phyloP scores from a whole-genome alignment of 768 basidiomycete species.

The Pleurotus eryngii region DNA sequence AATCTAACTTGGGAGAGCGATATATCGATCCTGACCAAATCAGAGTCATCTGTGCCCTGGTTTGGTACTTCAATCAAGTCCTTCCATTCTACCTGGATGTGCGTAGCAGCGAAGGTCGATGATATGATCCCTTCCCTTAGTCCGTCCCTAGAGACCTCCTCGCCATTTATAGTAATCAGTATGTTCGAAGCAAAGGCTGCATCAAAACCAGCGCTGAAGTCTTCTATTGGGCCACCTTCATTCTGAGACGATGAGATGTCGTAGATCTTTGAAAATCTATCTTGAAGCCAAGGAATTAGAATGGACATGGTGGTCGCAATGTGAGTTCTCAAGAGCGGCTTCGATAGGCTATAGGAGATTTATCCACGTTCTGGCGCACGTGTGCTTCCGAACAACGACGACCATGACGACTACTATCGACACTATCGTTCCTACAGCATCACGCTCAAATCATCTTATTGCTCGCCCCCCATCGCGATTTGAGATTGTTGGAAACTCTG shows the following conservation, averaged over 20 bases:
- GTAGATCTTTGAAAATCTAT: background rate
- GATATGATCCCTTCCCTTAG: slow-evolving; percentile 23
- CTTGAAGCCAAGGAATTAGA: background rate
- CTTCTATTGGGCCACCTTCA: background rate
- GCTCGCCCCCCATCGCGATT: background rate
- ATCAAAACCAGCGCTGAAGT: slow-evolving; percentile 20
- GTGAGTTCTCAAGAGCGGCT: no score
- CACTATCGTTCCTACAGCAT: no score
- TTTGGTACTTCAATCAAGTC: slow-evolving; percentile 28
- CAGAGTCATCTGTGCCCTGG: slow-evolving; percentile 6
- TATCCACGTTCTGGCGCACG: no score
- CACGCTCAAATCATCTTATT: background rate
- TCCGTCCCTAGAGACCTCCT: slow-evolving; percentile 16
- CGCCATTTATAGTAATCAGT: slow-evolving; percentile 32
- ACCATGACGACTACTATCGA: no score
- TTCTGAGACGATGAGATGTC: background rate
- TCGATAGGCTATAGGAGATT: no score
- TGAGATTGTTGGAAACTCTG: background rate
- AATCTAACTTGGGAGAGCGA: no score
- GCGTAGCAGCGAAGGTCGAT: slow-evolving; percentile 16
- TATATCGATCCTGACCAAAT: no score
- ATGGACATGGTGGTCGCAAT: background rate
- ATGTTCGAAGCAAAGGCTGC: slow-evolving; percentile 27
- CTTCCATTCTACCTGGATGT: slow-evolving; percentile 30
- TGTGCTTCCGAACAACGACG: no score